Percentiles rank a stretch among this genome's conserved stretches.
Conservation (phyloP, 140 eudicot species). For the Flaveria floridana region DNA sequence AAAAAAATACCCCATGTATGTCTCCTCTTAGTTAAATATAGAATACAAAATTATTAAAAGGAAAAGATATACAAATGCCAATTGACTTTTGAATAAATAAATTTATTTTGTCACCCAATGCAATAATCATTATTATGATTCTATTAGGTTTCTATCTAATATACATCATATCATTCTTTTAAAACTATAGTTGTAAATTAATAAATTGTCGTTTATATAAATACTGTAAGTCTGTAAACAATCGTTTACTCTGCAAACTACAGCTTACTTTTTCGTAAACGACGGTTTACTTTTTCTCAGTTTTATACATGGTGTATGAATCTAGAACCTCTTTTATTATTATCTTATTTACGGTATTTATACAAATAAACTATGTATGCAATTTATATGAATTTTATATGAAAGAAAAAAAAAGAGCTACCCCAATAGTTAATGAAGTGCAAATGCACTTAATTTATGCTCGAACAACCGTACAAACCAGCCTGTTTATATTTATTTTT, state of each 20-base stretch:
- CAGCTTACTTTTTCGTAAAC: too few relatives aligned
- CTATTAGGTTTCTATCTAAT: neutral
- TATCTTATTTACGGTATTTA: neutral
- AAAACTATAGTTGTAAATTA: too few relatives aligned
- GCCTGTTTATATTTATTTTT: constrained; percentile 27
- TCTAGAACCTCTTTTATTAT: neutral
- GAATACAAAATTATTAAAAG: neutral
- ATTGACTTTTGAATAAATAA: neutral
- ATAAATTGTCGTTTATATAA: too few relatives aligned
- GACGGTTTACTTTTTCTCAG: too few relatives aligned
- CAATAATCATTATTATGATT: neutral
- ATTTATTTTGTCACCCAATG: neutral
- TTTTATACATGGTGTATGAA: too few relatives aligned
- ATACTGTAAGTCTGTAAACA: too few relatives aligned
- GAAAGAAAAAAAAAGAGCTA: neutral
- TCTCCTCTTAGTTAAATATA: neutral
- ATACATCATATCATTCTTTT: too few relatives aligned
- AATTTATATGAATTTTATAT: constrained; percentile 11
- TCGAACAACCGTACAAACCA: constrained; percentile 25
- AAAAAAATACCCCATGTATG: neutral
- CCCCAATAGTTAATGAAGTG: constrained; percentile 25
- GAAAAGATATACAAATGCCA: neutral
- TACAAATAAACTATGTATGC: neutral
- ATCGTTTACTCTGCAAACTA: too few relatives aligned
- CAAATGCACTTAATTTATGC: constrained; percentile 27